These are phyloP conservation scores for Monilinia laxa DNA, from an alignment of 2,329 filamentous ascomycete species.

Conservation along the genomic window DNA sequence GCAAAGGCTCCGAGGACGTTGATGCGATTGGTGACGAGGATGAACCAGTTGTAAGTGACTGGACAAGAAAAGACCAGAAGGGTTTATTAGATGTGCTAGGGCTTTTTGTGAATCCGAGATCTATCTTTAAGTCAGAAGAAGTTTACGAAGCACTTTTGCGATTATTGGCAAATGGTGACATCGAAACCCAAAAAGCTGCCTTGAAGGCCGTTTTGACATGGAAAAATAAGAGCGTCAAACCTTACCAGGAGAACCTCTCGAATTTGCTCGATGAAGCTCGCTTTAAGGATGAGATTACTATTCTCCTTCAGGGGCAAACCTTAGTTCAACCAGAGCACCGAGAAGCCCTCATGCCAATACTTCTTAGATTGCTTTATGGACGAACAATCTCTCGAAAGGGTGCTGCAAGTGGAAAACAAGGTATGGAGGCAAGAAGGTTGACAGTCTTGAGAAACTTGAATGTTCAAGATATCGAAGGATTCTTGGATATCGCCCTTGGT, in stretches of 20 bases:
- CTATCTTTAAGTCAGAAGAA: constrained; percentile 73
- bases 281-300: constrained; percentile 90
- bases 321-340: constrained; percentile 73
- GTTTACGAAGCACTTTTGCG: constrained; percentile 74
- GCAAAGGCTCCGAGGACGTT: constrained; percentile 45
- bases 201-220: constrained; percentile 84
- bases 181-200: constrained; percentile 81
- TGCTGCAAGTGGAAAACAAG: constrained; percentile 71
- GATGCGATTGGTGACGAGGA: constrained; percentile 35
- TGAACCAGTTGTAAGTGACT: constrained; percentile 48
- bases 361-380: constrained; percentile 86
- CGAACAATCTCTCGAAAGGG: constrained; percentile 82
- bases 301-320: constrained; percentile 76
- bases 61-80: constrained; percentile 80
- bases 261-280: constrained; percentile 86
- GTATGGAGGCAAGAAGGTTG: constrained; percentile 77
- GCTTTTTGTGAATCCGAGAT: constrained; percentile 82
- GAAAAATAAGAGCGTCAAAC: constrained; percentile 74
- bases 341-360: constrained; percentile 73
- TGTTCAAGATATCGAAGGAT: constrained; percentile 71
- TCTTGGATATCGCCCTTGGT: constrained; percentile 79
- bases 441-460: constrained; percentile 77
- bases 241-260: constrained; percentile 82
- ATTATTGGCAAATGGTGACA: constrained; percentile 82
- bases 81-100: constrained; percentile 77